Percentiles rank a stretch among this genome's conserved stretches.
phyloP scores from a whole-genome alignment of 805 yeast genomes.

The Monosporozyma aerobia region DNA sequence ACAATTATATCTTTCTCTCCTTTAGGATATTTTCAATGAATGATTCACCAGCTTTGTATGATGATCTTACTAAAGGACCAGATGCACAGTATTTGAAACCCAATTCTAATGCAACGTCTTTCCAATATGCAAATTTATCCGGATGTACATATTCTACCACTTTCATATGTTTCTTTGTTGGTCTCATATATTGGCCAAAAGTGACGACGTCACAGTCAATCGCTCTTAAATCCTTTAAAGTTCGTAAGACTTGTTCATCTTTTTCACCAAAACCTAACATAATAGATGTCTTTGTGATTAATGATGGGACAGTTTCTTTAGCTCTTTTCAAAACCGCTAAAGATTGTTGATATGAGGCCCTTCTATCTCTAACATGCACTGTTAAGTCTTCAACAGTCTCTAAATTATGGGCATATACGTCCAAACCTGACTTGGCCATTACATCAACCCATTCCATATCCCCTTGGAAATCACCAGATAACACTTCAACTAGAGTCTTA shows the following conservation, averaged over 20 bases:
- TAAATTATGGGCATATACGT: constrained; percentile 93
- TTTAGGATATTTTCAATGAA: constrained; percentile 88
- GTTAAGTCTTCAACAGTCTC: constrained; percentile 95
- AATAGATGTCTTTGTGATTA: constrained; percentile 85
- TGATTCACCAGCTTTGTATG: constrained; percentile 97
- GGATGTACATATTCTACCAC: constrained; percentile 94
- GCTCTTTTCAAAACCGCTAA: constrained; percentile 72
- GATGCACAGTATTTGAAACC: constrained; percentile 96
- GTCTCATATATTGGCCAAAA: constrained; percentile 98
- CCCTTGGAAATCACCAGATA: constrained; percentile 94
- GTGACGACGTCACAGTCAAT: constrained; percentile 88
- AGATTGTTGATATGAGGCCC: constrained; percentile 92
- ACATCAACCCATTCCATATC: constrained; percentile 69
- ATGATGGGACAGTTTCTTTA: constrained; percentile 59
- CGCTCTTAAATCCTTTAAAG: constrained; percentile 66
- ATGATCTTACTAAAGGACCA: constrained; percentile 93
- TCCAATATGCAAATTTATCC: constrained; percentile 92
- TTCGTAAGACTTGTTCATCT: constrained; percentile 75
- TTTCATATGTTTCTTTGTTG: constrained; percentile 96
- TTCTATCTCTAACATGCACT: constrained; percentile 88
- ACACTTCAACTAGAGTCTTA: constrained; percentile 82
- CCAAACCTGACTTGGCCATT: constrained; percentile 80
- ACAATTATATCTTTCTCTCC: constrained; percentile 40
- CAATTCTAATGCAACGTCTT: constrained; percentile 69
- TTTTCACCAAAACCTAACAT: constrained; percentile 97